Evolutionary conservation across 148 eudicot genomes (phyloP).

Genomic region (Nyssa sinensis): DNA sequence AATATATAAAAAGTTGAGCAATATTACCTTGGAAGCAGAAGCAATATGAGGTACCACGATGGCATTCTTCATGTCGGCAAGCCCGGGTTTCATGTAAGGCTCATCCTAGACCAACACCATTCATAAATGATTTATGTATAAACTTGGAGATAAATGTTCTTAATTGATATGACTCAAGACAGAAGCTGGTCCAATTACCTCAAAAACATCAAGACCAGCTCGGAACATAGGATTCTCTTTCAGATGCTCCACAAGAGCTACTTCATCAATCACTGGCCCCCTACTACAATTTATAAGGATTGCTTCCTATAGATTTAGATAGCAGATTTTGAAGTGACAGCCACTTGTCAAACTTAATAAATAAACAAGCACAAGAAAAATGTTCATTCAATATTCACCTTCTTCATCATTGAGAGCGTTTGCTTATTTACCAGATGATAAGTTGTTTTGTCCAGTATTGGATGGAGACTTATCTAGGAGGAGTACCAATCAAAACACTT

Average conservation of each 20-base stretch:
- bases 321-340: conserved; percentile 6
- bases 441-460: conserved; percentile 88
- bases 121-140: background rate
- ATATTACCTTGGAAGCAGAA: conserved; percentile 90
- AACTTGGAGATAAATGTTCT: background rate
- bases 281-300: conserved; percentile 93
- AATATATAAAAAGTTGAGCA: background rate
- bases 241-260: conserved; percentile 92
- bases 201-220: conserved; percentile 98
- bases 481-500: background rate
- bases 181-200: conserved; percentile 41
- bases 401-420: conserved; percentile 88
- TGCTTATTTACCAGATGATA: conserved; percentile 95
- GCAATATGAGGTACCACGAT: conserved; percentile 94
- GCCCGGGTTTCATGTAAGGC: conserved; percentile 97
- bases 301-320: conserved; percentile 60
- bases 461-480: conserved; percentile 91
- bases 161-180: background rate
- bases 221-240: conserved; percentile 95
- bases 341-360: background rate
- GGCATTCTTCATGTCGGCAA: conserved; percentile 94
- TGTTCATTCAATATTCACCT: conserved; percentile 37
- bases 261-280: conserved; percentile 98
- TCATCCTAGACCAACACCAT: conserved; percentile 55
- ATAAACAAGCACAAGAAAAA: conserved; percentile 5